Evolutionary conservation across 2,329 filamentous ascomycete genomes (phyloP), one percentile per base, ranked within the genome.

Genomic region (Dissoconium aciculare): DNA sequence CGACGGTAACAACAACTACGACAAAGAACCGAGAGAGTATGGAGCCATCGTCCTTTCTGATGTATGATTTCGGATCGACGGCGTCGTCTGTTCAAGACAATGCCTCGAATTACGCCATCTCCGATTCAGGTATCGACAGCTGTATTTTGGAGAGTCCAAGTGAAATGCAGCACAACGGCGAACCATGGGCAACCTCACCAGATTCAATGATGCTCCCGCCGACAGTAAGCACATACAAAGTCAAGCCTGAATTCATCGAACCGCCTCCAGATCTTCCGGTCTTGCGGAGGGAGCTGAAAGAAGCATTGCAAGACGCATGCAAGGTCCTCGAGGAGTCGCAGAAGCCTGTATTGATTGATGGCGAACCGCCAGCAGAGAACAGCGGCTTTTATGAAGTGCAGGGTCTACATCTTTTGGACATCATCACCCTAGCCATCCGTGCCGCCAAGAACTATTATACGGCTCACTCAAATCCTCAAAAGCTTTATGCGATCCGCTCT

Each of bases 391-490:
- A 79, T 52, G 83, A 94, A 55, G 68, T 92, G 13, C 82, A 93
- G 53, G 89, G 87, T 11, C 74, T 95, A 63, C 81, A 91, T 48
- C 73, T 98, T 21, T 69, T 95, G 33, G 87, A 95, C 52, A 75
- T 92, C 31, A 78, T 89, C 51, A 98, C 89, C 1, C 66, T 95
- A 31, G 87, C 87, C n/a, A 95, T 98, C 43, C 74, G 84, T 31
- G 84, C 87, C 1, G 89, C 89, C 30, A 93, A 91, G 58, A 77
- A 91, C 47, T 98, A 95, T 59, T 95, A 98, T 57, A 94, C 85
- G 0, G 71, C 83, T 3, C 89, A 95, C 52, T 80, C 91, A 48
- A 69, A 85, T 31, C 83, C 85, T 1, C 78, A 89, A 44, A 75
- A 81, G 21, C 64, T 95, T 11, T 82, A 89, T 48, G 63, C 78